Percentiles rank a stretch among this genome's conserved stretches.
These are phyloP conservation scores for Meira nashicola DNA, from an alignment of 1,284 basidiomycete genomes.

Conservation along the genomic window DNA sequence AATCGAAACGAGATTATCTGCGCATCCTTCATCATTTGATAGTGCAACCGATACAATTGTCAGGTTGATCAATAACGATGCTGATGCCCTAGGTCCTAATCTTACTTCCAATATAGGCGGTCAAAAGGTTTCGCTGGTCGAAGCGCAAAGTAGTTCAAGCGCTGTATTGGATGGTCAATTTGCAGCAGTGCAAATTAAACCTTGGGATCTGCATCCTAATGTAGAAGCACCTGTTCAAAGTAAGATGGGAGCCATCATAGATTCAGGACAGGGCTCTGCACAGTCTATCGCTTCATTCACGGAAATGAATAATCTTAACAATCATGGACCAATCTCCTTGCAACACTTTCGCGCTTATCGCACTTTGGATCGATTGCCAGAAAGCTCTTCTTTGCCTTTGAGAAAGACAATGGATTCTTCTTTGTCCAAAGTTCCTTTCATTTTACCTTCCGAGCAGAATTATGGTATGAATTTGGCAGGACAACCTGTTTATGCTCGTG, in stretches of 20 bases:
- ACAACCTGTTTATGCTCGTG: constrained; percentile 27
- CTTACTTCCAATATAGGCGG: too few relatives aligned
- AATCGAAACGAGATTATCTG: too few relatives aligned
- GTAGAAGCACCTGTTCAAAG: constrained; percentile 3
- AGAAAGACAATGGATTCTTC: constrained; percentile 7
- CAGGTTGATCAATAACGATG: too few relatives aligned
- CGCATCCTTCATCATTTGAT: too few relatives aligned
- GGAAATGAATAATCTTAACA: background rate
- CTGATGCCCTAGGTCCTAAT: too few relatives aligned
- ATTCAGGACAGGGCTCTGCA: background rate
- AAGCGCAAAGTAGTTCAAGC: background rate
- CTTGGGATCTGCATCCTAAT: constrained; percentile 12
- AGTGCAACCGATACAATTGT: too few relatives aligned
- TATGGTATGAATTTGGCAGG: constrained; percentile 28
- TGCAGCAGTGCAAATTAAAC: background rate
- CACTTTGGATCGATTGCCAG: constrained; percentile 5
- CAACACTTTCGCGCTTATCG: background rate
- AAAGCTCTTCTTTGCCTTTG: background rate
- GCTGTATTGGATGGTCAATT: constrained; percentile 1
- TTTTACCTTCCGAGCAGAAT: constrained; percentile 18
- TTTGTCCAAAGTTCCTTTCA: background rate
- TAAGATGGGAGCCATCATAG: background rate
- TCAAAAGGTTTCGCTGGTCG: background rate
- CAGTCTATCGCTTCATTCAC: background rate
- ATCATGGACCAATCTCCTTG: constrained; percentile 5